Conservation (phyloP, 1,284 basidiomycete genomes). For the Boletus sp. region DNA sequence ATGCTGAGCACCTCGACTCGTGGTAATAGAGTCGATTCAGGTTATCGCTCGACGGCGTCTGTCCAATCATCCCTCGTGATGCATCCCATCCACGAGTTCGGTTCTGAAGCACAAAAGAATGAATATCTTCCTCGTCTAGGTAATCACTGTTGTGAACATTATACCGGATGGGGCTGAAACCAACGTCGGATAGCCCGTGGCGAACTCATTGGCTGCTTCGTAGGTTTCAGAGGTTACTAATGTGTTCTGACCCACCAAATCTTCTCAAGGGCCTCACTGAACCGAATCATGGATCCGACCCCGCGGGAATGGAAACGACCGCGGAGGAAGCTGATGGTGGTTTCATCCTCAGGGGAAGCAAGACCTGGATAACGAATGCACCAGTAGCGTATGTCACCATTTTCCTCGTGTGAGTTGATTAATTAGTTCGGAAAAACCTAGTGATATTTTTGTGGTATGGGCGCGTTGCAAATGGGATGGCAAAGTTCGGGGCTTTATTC, state of each 20-base stretch:
- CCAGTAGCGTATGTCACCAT: constrained; percentile 69
- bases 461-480: constrained; percentile 93
- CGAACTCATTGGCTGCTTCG: constrained; percentile 91
- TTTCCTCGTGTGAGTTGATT: neutral
- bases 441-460: constrained; percentile 90
- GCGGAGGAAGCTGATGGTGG: constrained; percentile 86
- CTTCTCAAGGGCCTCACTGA: constrained; percentile 83
- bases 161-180: constrained; percentile 12
- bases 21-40: constrained; percentile 79
- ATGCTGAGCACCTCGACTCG: neutral
- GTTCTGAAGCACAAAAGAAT: constrained; percentile 87
- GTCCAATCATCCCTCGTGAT: constrained; percentile 98
- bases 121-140: constrained; percentile 86
- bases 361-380: constrained; percentile 96
- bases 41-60: constrained; percentile 93
- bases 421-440: constrained; percentile 31
- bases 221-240: constrained; percentile 40
- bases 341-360: constrained; percentile 85
- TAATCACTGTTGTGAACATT: constrained; percentile 28
- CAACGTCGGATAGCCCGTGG: constrained; percentile 63
- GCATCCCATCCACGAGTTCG: constrained; percentile 96
- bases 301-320: constrained; percentile 90
- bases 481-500: constrained; percentile 88
- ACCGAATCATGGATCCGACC: constrained; percentile 96
- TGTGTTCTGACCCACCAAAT: neutral